phyloP scores from a whole-genome alignment of 768 basidiomycete species.

The Phylloporus arenicola region DNA sequence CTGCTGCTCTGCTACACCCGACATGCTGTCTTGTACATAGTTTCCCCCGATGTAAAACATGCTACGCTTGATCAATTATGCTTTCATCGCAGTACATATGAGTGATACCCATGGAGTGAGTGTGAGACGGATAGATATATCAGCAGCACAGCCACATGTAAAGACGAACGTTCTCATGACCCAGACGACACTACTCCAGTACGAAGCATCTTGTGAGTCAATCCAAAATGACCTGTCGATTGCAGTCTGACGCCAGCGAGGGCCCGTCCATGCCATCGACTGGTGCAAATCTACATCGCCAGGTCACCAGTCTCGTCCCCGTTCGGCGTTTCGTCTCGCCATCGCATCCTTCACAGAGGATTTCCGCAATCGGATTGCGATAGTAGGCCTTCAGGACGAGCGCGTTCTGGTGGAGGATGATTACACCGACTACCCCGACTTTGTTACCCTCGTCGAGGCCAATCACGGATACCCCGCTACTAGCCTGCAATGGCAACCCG shows the following conservation, averaged over 20 bases:
- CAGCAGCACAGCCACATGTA: constrained; percentile 22
- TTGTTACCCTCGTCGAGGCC: constrained; percentile 77
- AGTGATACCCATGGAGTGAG: not conserved
- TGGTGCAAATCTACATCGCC: constrained; percentile 83
- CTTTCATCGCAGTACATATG: not conserved
- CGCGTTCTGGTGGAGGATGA: constrained; percentile 84
- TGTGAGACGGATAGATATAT: not conserved
- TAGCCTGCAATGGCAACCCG: constrained; percentile 89
- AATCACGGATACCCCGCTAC: constrained; percentile 92
- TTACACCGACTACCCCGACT: constrained; percentile 78
- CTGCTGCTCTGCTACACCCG: constrained; percentile 19
- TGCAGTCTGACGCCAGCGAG: constrained; percentile 36
- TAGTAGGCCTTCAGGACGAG: constrained; percentile 78
- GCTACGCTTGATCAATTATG: constrained; percentile 8
- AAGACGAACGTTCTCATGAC: constrained; percentile 40
- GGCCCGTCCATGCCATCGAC: constrained; percentile 82
- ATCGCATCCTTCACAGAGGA: constrained; percentile 84
- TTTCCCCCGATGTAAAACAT: constrained; percentile 25
- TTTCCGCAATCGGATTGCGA: constrained; percentile 74
- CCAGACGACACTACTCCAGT: constrained; percentile 69
- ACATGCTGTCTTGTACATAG: constrained; percentile 29
- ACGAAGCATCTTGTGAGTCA: constrained; percentile 78
- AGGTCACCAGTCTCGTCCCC: constrained; percentile 65
- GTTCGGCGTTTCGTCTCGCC: constrained; percentile 77
- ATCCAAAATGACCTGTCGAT: not conserved